phyloP scores from a whole-genome alignment of 176 grass and related monocot species.

The Coix lacrymajobi region DNA sequence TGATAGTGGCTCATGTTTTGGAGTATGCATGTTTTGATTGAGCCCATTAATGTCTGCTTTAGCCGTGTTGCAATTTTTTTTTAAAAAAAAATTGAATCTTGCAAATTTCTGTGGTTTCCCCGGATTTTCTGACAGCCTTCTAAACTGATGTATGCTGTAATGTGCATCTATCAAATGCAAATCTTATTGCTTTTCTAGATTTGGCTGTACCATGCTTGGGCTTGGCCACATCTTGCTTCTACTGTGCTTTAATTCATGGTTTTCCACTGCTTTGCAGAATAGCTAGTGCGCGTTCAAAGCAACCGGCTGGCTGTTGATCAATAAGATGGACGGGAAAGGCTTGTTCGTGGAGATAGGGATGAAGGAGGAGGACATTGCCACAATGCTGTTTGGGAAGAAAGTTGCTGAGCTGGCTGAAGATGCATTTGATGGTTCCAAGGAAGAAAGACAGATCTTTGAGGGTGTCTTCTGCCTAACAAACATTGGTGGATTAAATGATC shows the following conservation, averaged over 20 bases:
- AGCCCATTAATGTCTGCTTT: neutral
- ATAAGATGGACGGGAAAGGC: constrained; percentile 48
- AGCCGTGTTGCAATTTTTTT: neutral
- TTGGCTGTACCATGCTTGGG: neutral
- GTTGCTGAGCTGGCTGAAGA: constrained; percentile 33
- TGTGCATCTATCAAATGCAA: constrained; percentile 17
- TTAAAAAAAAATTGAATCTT: neutral
- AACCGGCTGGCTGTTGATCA: neutral
- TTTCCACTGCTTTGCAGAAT: neutral
- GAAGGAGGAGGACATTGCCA: constrained; percentile 62
- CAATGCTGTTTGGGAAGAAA: constrained; percentile 60
- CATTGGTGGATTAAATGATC: neutral
- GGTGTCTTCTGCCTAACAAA: constrained; percentile 33
- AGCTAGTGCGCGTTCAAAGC: neutral
- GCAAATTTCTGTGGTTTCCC: neutral
- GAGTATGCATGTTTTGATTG: neutral
- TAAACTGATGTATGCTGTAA: neutral
- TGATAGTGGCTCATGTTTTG: neutral
- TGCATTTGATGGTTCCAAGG: constrained; percentile 43
- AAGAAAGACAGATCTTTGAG: constrained; percentile 47
- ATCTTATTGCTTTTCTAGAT: neutral
- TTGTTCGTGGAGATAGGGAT: constrained; percentile 41
- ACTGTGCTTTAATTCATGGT: neutral
- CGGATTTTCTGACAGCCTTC: neutral
- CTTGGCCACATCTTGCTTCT: neutral